These are phyloP conservation scores for Fusarium kyushuense DNA, from an alignment of 2,329 filamentous ascomycete species.

Conservation along the genomic window DNA sequence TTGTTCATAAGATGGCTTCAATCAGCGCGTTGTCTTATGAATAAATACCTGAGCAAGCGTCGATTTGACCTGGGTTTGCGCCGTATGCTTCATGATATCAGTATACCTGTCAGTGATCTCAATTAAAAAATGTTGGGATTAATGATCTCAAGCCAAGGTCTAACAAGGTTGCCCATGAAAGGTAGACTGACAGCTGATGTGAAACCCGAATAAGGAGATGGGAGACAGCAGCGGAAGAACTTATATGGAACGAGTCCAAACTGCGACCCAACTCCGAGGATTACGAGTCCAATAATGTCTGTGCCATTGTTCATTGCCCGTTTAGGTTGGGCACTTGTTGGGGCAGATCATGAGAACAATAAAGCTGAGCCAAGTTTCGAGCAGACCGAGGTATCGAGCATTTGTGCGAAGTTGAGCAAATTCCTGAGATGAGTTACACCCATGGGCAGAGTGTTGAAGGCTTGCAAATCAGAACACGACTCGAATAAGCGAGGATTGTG, in stretches of 20 bases:
- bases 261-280: background rate
- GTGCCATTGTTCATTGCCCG: constrained; percentile 16
- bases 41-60: constrained; percentile 4
- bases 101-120: background rate
- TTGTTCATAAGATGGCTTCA: constrained; percentile 14
- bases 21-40: constrained; percentile 15
- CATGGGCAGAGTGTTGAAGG: background rate
- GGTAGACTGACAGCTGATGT: constrained; percentile 3
- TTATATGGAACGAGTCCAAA: background rate
- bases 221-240: background rate
- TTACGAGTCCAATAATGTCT: constrained; percentile 1
- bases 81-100: background rate
- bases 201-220: constrained; percentile 2
- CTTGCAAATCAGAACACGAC: background rate
- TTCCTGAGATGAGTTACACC: background rate
- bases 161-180: background rate
- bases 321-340: constrained; percentile 3
- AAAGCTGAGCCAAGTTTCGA: background rate
- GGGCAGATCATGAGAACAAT: background rate
- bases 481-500: background rate
- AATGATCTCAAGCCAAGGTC: background rate
- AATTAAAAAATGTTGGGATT: background rate
- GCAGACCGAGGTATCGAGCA: background rate
- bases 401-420: background rate
- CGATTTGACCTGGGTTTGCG: background rate